phyloP scores from a whole-genome alignment of 2,329 filamentous ascomycete species.

The Akanthomyces uredinophilus region DNA sequence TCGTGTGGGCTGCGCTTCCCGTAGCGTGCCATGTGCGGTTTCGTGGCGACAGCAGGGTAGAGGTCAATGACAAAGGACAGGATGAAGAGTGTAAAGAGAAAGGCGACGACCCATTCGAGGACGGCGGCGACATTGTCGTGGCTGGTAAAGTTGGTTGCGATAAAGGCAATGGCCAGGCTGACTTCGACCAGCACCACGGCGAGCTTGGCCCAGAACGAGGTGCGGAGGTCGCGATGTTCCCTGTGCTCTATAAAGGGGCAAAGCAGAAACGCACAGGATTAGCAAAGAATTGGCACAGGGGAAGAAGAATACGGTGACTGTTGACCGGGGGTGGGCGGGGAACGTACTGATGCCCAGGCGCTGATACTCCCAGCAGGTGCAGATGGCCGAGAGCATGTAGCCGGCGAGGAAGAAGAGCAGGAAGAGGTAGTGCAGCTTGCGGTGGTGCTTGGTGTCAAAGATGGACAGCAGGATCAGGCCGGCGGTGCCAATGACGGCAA shows the following conservation, averaged over 20 bases:
- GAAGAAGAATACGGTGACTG: too few species aligned
- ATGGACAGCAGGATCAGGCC: constrained; percentile 80
- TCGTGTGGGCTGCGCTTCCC: constrained; percentile 23
- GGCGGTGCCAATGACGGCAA: constrained; percentile 67
- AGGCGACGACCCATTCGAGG: constrained; percentile 72
- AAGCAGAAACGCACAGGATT: too few species aligned
- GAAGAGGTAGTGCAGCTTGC: constrained; percentile 66
- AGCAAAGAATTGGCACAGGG: background rate
- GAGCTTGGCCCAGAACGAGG: constrained; percentile 85
- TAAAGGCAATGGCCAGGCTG: constrained; percentile 68
- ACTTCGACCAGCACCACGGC: constrained; percentile 78
- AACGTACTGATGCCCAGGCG: constrained; percentile 66
- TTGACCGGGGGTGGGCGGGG: background rate
- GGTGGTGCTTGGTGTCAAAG: constrained; percentile 74
- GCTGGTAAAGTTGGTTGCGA: constrained; percentile 43
- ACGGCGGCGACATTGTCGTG: constrained; percentile 65
- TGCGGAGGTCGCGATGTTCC: constrained; percentile 64
- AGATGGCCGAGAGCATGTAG: constrained; percentile 79
- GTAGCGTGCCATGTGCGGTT: constrained; percentile 27
- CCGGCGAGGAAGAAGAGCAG: constrained; percentile 78
- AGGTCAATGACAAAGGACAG: constrained; percentile 86
- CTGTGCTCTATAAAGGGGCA: constrained; percentile 53
- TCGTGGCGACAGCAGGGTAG: constrained; percentile 66
- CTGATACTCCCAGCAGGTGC: constrained; percentile 87
- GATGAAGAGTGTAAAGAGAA: constrained; percentile 84